These are phyloP conservation scores for Coprinopsis marcescibilis DNA, from an alignment of 768 basidiomycete species.

Conservation along the genomic window DNA sequence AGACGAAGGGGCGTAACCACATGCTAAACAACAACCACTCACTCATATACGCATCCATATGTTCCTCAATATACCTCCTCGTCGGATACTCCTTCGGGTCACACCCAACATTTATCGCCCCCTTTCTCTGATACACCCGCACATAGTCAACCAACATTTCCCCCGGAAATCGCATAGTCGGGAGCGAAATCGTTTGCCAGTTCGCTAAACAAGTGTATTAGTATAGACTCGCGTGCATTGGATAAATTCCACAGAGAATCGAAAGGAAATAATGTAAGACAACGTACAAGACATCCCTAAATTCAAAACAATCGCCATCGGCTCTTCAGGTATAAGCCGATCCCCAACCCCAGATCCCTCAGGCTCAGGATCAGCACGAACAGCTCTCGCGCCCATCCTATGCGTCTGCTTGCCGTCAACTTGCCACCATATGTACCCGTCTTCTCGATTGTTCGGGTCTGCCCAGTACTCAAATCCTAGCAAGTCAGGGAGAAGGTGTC, in stretches of 20 bases:
- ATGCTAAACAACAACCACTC: no score
- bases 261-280: neutral
- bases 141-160: constrained; percentile 75
- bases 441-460: constrained; percentile 44
- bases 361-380: constrained; percentile 31
- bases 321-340: constrained; percentile 55
- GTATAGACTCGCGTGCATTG: neutral
- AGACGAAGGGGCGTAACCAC: constrained; percentile 2
- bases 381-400: constrained; percentile 48
- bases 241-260: no score
- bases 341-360: constrained; percentile 44
- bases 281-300: constrained; percentile 53
- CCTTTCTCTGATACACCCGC: constrained; percentile 69
- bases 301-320: constrained; percentile 55
- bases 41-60: constrained; percentile 56
- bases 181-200: constrained; percentile 57
- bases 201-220: constrained; percentile 31
- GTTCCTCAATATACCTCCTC: constrained; percentile 50
- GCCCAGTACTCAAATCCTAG: constrained; percentile 73
- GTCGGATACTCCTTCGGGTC: constrained; percentile 63
- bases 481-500: neutral
- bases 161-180: constrained; percentile 62
- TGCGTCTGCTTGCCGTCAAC: constrained; percentile 48
- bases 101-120: constrained; percentile 57
- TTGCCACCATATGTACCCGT: constrained; percentile 75